Evolutionary conservation across 164 flowering plant genomes (phyloP).

Genomic region (Vitis labrusca): DNA sequence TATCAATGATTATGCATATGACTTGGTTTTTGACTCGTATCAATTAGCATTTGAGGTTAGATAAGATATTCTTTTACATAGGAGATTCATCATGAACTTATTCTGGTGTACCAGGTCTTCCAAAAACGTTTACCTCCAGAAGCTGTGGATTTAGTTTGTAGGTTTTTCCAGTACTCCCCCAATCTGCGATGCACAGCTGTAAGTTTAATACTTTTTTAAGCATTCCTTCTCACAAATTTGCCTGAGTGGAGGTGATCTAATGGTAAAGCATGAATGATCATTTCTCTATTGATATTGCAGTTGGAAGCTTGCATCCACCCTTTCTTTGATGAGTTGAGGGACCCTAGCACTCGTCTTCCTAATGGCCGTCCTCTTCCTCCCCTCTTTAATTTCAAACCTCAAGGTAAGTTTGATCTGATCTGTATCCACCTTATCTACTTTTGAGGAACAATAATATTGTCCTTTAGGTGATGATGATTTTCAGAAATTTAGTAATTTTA

Average conservation of each 20-base stretch:
- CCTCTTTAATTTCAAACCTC: constrained; percentile 85
- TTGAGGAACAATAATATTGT: neutral
- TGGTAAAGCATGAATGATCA: neutral
- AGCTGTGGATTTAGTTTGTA: constrained; percentile 86
- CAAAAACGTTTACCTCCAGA: constrained; percentile 91
- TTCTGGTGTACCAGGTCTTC: constrained; percentile 56
- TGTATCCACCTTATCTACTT: neutral
- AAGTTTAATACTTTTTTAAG: constrained; percentile 27
- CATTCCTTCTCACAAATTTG: neutral
- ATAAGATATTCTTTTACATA: neutral
- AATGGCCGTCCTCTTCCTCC: constrained; percentile 98
- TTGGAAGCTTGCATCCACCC: constrained; percentile 95
- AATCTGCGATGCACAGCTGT: constrained; percentile 95
- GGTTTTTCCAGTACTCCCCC: constrained; percentile 96
- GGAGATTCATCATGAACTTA: neutral
- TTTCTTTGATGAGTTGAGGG: constrained; percentile 92
- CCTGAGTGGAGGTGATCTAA: neutral
- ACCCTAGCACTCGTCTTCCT: constrained; percentile 86
- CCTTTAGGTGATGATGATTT: neutral
- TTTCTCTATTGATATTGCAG: constrained; percentile 38
- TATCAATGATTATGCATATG: neutral
- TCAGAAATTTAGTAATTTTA: neutral
- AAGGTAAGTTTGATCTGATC: constrained; percentile 40
- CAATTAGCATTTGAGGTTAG: neutral
- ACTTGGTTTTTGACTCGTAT: neutral